Evolutionary conservation across 2,329 filamentous ascomycete genomes (phyloP).

Genomic region (Stachybotrys elegans): DNA sequence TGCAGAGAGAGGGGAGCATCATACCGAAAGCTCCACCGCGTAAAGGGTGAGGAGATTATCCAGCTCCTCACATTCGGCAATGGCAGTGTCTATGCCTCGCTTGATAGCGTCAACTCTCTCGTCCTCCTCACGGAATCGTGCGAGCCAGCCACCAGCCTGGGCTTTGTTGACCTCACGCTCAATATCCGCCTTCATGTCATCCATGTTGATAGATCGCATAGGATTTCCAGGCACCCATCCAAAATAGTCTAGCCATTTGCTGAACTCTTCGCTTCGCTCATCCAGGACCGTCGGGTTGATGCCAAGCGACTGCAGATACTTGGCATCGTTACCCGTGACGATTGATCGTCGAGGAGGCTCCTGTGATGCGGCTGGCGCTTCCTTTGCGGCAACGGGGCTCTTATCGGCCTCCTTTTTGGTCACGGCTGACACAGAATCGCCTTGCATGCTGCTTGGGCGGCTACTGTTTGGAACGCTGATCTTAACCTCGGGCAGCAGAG

Average conservation of each 20-base stretch:
- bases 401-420: conserved; percentile 23
- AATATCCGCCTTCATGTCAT: conserved; percentile 76
- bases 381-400: conserved; percentile 26
- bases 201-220: conserved; percentile 69
- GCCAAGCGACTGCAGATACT: conserved; percentile 72
- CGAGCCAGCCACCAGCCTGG: conserved; percentile 89
- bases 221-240: conserved; percentile 78
- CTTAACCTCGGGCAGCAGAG: conserved; percentile 52
- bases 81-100: conserved; percentile 79
- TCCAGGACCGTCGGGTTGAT: conserved; percentile 74
- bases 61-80: conserved; percentile 91
- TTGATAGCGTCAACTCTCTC: conserved; percentile 85
- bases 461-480: conserved; percentile 44
- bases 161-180: conserved; percentile 85
- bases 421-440: conserved; percentile 11
- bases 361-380: conserved; percentile 21
- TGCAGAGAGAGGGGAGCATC: too few relatives aligned
- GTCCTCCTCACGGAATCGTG: conserved; percentile 79
- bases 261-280: conserved; percentile 72
- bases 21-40: conserved; percentile 85
- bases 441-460: conserved; percentile 34
- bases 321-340: conserved; percentile 68
- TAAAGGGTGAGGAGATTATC: conserved; percentile 93
- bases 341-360: conserved; percentile 50
- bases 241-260: conserved; percentile 77